Percentiles rank a stretch among this genome's conserved stretches.
Conservation (phyloP, 1,139 yeast genomes). For the Williopsis jadinii region DNA sequence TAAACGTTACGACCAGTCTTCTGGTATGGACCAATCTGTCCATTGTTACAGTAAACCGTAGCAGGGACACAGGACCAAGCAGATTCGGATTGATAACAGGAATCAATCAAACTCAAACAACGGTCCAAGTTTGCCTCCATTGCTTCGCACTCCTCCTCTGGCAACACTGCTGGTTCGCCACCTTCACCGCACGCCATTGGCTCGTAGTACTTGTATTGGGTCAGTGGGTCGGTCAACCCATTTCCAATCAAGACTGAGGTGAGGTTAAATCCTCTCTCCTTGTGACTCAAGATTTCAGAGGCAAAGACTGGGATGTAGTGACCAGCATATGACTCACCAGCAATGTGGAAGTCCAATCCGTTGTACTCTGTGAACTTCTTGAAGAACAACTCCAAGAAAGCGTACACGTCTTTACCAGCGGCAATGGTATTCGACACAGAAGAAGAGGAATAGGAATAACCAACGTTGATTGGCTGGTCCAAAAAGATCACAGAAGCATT, state of each 20-base stretch:
- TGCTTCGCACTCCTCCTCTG: conserved; percentile 68
- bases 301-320: conserved; percentile 96
- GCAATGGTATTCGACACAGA: conserved; percentile 71
- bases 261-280: conserved; percentile 74
- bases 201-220: conserved; percentile 82
- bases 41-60: conserved; percentile 82
- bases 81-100: conserved; percentile 73
- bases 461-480: conserved; percentile 94
- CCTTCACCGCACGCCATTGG: conserved; percentile 98
- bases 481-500: conserved; percentile 88
- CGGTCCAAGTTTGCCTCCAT: conserved; percentile 74
- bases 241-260: conserved; percentile 90
- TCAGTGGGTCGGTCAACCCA: conserved; percentile 89
- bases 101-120: conserved; percentile 70
- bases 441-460: conserved; percentile 69
- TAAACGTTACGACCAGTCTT: conserved; percentile 89
- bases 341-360: conserved; percentile 77
- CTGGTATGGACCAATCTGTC: conserved; percentile 81
- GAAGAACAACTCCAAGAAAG: conserved; percentile 85
- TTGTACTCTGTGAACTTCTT: conserved; percentile 83
- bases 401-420: conserved; percentile 90
- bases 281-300: conserved; percentile 72
- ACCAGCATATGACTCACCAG: conserved; percentile 99
- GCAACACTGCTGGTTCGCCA: conserved; percentile 75
- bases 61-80: conserved; percentile 95